Base-by-base conservation (phyloP, 495 filamentous ascomycete species). In the Annulohypoxylon moriforme region DNA sequence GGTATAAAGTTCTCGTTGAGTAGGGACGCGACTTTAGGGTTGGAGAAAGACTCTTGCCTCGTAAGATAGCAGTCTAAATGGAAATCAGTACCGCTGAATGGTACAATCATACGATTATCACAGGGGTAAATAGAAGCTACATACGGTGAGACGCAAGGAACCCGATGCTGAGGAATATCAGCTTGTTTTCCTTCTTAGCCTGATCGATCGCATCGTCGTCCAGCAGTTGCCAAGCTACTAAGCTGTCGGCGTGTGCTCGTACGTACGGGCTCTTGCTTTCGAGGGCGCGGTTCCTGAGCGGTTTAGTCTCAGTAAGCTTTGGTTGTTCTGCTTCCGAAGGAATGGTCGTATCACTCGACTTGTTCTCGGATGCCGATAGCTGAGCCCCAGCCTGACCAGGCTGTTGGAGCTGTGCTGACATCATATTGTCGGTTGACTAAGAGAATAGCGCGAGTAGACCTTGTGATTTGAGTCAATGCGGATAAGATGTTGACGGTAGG, bases 121-220 rank as follows among this genome's bases (percentile, higher is more conserved):
- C 13, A 18, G 47, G 49, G 36, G 56, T 63, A 34, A 9, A 64
- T 42, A 14, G 49, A 72, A 47, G 49, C 9, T 57, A 69, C 90
- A 73, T 80, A 96, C 94, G 96, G 80, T 99, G 96, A 81, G 96
- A 98, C 33, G 96, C 94, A 1, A 92, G 91, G 81, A 97, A 98
- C 24, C 96, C 96, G 76, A 98, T 97, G 77, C 94, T 97, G 62
- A 98, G 85, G 78, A 98, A 98, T 34, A 99, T 87, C 60, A 97
- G 85, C 67, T 91, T 91, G 77, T 98, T 96, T 72, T 92, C 85
- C 63, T 85, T 88, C 79, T 87, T 89, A 9, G 96, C 96, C 58
- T 94, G 85, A 57, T 81, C 85, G 60, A 98, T 85, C 29, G 94
- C 86, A 75, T 93, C 90, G 20, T 89, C 84, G 72, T 90, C 89